Evolutionary conservation across 2,329 filamentous ascomycete species (phyloP), one percentile per base, ranked within the genome.

Genomic region (Ceratocystis eucalypticola): DNA sequence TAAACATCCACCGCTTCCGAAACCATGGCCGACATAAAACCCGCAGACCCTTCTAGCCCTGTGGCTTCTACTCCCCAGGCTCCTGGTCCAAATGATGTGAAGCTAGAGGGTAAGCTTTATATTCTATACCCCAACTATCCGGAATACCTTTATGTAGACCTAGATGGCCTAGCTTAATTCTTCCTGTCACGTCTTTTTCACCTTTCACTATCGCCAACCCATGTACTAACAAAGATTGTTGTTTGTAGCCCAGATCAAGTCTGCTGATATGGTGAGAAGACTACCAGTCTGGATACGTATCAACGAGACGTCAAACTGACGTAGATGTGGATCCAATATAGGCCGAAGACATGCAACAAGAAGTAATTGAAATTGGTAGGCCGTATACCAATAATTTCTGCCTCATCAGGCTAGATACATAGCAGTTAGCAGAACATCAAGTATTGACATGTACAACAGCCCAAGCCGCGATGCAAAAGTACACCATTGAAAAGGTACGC

Each of bases 291-390:
- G 5, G 5, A 48, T 15, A 20, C 12, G 28, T 20, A 50, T 41
- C 41, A 2, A 66, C 66, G 30, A 20, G 17, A 15, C 3, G 37
- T 15, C 5, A 50, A 37, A 28, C 66, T 68, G 45, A 68, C 46
- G 5, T 28, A 2, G 6, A 48, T 44, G 44, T 55, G 10, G 6
- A 6, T 12, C 22, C 7, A 45, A 30, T 57, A 71, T 74, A 97
- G 94, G 93, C 88, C 73, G 93, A 97, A 68, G 92, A 96, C 73
- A 96, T 99, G 94, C 91, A 96, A 74, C 85, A 89, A 73, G 93
- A 97, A 78, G 90, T 88, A 61, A 89, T 99, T 73, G 91, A 96
- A 84, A 88, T 96, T 75, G 91, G 93, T 96, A 86, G 71, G 91
- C 48, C 12, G 10, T 5, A 50, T 80, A 70, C 45, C 71, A 37